Conservation (phyloP, 257 asterid species). For the Solanum phureja region DNA sequence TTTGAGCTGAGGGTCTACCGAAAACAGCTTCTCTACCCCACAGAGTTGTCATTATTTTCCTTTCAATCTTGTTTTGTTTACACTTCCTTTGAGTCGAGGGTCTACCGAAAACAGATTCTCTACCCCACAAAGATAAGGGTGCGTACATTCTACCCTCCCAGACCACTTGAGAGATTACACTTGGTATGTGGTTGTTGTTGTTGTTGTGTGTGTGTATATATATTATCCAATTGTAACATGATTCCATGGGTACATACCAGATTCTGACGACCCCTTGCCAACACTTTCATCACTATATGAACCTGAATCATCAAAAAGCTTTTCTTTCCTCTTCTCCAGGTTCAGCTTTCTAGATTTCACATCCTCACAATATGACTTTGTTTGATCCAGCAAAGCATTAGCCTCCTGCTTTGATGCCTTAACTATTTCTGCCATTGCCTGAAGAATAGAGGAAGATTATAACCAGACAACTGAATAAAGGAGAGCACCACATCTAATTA, state of each 20-base stretch:
- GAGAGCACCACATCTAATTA: neutral
- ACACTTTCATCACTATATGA: slow-evolving; percentile 12
- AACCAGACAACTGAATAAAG: neutral
- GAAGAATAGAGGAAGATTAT: neutral
- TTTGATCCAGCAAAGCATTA: slow-evolving; percentile 43
- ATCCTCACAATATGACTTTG: slow-evolving; percentile 44
- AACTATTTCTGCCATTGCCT: slow-evolving; percentile 88
- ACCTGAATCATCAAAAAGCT: slow-evolving; percentile 9
- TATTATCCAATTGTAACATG: neutral
- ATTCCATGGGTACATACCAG: slow-evolving; percentile 21
- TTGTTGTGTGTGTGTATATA: neutral
- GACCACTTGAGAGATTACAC: neutral
- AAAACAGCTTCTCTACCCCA: neutral
- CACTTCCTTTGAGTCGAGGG: neutral
- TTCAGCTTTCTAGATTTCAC: slow-evolving; percentile 24
- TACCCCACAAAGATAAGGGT: neutral
- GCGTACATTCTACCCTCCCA: neutral
- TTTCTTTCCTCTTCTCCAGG: slow-evolving; percentile 27
- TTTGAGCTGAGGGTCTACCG: neutral
- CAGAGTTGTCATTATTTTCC: neutral
- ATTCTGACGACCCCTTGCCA: slow-evolving; percentile 8
- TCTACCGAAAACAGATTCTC: neutral
- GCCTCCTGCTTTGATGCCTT: slow-evolving; percentile 80
- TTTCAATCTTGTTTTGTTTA: neutral
- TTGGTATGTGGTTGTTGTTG: neutral